Evolutionary conservation across 148 eudicot species (phyloP).

Genomic region (Suaeda aralocaspica): DNA sequence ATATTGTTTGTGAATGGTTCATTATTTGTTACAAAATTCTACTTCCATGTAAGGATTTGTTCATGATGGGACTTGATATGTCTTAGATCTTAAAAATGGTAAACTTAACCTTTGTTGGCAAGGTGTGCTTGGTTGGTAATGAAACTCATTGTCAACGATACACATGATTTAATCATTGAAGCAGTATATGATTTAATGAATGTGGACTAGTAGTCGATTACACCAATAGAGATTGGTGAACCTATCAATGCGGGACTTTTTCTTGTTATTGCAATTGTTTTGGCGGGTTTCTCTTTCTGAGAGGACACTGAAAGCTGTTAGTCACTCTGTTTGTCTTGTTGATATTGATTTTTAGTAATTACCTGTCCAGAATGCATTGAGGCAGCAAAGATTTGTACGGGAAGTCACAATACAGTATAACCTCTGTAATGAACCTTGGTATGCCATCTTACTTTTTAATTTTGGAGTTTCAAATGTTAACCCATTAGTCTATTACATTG

Average conservation of each 20-base stretch:
- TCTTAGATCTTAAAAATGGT: background rate
- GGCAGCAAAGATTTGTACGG: constrained; percentile 94
- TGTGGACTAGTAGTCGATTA: background rate
- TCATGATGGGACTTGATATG: background rate
- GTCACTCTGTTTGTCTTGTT: background rate
- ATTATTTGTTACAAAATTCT: too few species aligned
- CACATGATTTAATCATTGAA: too few species aligned
- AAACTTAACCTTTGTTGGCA: background rate
- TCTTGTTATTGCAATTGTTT: background rate
- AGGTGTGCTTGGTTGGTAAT: background rate
- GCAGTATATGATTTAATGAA: too few species aligned
- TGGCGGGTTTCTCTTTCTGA: background rate
- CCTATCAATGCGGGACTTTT: background rate
- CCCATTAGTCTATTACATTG: background rate
- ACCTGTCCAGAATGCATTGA: constrained; percentile 70
- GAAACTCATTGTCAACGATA: background rate
- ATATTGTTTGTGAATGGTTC: background rate
- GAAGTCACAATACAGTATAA: constrained; percentile 94
- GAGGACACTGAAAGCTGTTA: background rate
- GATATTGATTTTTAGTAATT: background rate
- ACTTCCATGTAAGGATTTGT: background rate
- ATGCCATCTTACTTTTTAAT: constrained; percentile 23
- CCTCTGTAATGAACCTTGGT: constrained; percentile 98
- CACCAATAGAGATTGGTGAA: background rate
- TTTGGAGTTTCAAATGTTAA: background rate